Conservation (phyloP, 768 basidiomycete species). For the Galerina sulciceps region DNA sequence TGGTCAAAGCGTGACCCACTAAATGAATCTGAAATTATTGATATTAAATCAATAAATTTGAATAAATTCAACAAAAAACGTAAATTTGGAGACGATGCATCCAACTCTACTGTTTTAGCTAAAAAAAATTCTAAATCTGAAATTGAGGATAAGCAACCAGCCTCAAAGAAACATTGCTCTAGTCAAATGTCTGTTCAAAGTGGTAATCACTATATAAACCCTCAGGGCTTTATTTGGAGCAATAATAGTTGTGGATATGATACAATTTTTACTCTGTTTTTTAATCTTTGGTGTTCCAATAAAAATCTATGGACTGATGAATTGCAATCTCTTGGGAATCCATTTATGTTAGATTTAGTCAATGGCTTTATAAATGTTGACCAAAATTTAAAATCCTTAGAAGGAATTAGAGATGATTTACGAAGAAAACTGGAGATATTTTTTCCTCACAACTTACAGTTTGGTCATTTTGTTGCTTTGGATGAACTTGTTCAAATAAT, state of each 20-base stretch:
- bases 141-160: background rate
- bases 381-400: background rate
- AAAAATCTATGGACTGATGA: background rate
- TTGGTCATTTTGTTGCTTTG: too few relatives aligned
- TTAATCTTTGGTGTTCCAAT: constrained; percentile 21
- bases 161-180: background rate
- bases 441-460: too few relatives aligned
- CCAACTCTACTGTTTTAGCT: background rate
- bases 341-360: background rate
- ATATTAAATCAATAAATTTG: background rate
- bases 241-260: constrained; percentile 29
- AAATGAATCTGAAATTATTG: background rate
- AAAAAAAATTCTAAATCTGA: background rate
- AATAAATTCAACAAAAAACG: background rate
- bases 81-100: background rate
- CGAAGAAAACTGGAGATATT: background rate
- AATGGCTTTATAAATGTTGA: background rate
- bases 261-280: constrained; percentile 23
- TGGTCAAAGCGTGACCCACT: background rate
- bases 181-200: background rate
- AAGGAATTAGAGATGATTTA: background rate
- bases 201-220: background rate
- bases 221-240: constrained; percentile 22
- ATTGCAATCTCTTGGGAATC: background rate
- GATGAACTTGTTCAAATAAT: too few relatives aligned